phyloP scores from a whole-genome alignment of 257 asterid genomes.

The Avicennia marina region DNA sequence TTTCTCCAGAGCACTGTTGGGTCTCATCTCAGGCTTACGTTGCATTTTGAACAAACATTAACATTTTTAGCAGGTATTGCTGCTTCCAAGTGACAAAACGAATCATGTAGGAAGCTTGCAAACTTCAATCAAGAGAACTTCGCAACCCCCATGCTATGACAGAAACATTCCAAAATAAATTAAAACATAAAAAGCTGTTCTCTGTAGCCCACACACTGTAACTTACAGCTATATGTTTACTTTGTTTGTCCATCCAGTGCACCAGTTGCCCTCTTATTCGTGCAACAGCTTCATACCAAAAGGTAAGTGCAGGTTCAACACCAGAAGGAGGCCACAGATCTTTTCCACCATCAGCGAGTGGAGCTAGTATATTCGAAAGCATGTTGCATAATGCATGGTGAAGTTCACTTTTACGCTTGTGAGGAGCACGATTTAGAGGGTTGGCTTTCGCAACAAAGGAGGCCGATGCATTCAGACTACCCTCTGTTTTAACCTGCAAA shows the following conservation, averaged over 20 bases:
- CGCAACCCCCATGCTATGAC: slow-evolving; percentile 9
- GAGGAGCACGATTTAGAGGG: slow-evolving; percentile 94
- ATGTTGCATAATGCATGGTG: slow-evolving; percentile 98
- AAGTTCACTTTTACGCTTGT: slow-evolving; percentile 94
- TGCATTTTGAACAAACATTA: slow-evolving; percentile 19
- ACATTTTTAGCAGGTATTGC: slow-evolving; percentile 12
- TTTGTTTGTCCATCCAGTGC: slow-evolving; percentile 98
- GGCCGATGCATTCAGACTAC: slow-evolving; percentile 96
- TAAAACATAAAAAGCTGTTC: slow-evolving; percentile 2
- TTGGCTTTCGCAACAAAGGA: slow-evolving; percentile 98
- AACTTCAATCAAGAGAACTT: background rate
- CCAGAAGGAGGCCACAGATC: slow-evolving; percentile 98
- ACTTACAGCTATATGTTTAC: slow-evolving; percentile 95
- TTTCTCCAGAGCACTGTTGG: slow-evolving; percentile 3
- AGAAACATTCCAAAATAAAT: slow-evolving; percentile 9
- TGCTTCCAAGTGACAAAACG: slow-evolving; percentile 18
- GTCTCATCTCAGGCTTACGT: background rate
- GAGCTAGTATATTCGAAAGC: slow-evolving; percentile 97
- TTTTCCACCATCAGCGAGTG: slow-evolving; percentile 94
- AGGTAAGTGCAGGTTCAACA: slow-evolving; percentile 90
- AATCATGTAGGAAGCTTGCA: background rate
- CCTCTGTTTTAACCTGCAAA: slow-evolving; percentile 92
- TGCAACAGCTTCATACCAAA: slow-evolving; percentile 99
- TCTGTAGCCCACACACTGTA: slow-evolving; percentile 13
- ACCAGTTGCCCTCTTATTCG: slow-evolving; percentile 83